These are phyloP conservation scores for Parafenestella ontariensis DNA, from an alignment of 2,329 filamentous ascomycete species.

Conservation along the genomic window DNA sequence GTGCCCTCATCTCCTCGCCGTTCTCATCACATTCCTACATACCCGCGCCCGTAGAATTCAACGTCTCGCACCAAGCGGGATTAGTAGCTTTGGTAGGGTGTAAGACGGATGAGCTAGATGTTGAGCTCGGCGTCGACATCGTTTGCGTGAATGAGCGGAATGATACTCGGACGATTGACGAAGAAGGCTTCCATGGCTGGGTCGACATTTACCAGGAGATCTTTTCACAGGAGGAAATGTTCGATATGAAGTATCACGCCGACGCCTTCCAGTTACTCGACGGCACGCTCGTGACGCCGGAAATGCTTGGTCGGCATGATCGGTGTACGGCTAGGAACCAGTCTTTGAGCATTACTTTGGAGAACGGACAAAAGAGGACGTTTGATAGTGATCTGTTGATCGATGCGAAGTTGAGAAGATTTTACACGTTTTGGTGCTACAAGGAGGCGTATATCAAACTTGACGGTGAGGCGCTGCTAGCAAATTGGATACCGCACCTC, in stretches of 20 bases:
- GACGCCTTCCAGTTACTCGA: conserved; percentile 55
- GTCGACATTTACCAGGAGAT: conserved; percentile 77
- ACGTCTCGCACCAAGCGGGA: conserved; percentile 80
- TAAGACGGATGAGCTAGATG: conserved; percentile 36
- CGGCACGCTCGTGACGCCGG: conserved; percentile 49
- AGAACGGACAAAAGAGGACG: conserved; percentile 41
- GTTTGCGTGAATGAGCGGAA: conserved; percentile 76
- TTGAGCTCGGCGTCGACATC: conserved; percentile 75
- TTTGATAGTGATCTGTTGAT: conserved; percentile 57
- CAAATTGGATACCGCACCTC: conserved; percentile 73
- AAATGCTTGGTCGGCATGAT: conserved; percentile 53
- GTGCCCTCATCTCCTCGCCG: conserved; percentile 55
- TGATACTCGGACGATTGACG: conserved; percentile 65
- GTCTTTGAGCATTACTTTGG: conserved; percentile 48
- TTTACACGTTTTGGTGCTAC: conserved; percentile 81
- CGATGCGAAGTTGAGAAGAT: conserved; percentile 70
- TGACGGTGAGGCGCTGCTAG: conserved; percentile 78
- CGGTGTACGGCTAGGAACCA: conserved; percentile 50
- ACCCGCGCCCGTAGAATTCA: conserved; percentile 67
- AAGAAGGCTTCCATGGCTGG: conserved; percentile 69
- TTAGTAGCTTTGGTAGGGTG: conserved; percentile 70
- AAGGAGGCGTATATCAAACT: conserved; percentile 86
- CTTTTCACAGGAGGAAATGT: conserved; percentile 68
- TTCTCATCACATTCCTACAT: not conserved
- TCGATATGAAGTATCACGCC: conserved; percentile 65